Evolutionary conservation across 2,329 filamentous ascomycete genomes (phyloP), one percentile per base, ranked within the genome.

Genomic region (Penicillium crustosum): DNA sequence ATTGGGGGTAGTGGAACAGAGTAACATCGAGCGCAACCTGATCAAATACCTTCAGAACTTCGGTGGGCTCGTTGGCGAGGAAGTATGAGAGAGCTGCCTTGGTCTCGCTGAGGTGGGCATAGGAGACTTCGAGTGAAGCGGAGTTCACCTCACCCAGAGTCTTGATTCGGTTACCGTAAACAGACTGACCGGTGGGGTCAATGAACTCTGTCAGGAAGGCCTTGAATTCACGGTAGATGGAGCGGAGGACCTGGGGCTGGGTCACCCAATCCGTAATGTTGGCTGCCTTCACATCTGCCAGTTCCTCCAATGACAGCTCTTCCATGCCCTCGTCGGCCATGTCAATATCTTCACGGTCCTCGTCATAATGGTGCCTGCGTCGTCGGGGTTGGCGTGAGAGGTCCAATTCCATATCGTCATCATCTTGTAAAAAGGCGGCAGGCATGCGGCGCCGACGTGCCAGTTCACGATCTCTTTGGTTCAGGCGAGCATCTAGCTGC

Each of bases 71-170:
- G 71, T 97, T 99, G 65, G 93, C 93, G 29, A 99, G 80, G 79
- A 97, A 99, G 75, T 96, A 97, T 15, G 93, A 94, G 19, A 99
- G 80, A 53, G 94, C 94, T 27, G 94, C 94, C 77, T 97, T 97
- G 60, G 90, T 90, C 43, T 90, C 87, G 8, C 91, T 89, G 19
- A 99, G 82, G 74, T 99, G 93, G 63, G 93, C 90, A 74, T 96
- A 99, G 2, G 93, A 97, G 45, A 99, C 92, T 73, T 99, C 94
- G 4, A 99, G 84, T 39, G 93, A 92, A 77, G 97, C 95, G 48
- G 93, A 91, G 74, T 99, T 99, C 73, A 97, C 83, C 77, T 97
- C 93, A 80, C 94, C 95, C n/a, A 99, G 86, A 0, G 91, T 97
- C 65, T 91, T 86, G 65, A 99, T 96, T 55, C 93, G 89, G 66